A percentile compares a stretch with the other conserved stretches of the same genome.
These are phyloP conservation scores for Evansstolkia leycettana DNA, from an alignment of 495 filamentous ascomycete species.

Conservation along the genomic window DNA sequence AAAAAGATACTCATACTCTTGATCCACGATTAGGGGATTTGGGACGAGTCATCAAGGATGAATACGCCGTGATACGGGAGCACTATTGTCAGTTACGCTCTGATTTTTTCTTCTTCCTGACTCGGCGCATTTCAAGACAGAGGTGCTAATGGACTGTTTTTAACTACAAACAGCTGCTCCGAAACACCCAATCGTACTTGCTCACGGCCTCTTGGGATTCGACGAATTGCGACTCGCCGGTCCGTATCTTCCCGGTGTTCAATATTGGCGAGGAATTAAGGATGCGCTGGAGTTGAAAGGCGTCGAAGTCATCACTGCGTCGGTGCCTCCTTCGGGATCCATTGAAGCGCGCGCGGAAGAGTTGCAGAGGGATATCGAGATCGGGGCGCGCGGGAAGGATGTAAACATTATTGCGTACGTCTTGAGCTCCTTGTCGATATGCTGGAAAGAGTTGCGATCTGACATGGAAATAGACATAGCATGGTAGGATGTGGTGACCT, in stretches of 20 bases:
- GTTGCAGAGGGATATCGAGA: constrained; percentile 50
- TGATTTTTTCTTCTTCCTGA: neutral
- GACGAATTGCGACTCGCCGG: constrained; percentile 68
- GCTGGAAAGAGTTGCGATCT: constrained; percentile 5
- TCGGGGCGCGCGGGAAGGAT: constrained; percentile 53
- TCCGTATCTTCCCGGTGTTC: constrained; percentile 57
- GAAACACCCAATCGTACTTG: constrained; percentile 66
- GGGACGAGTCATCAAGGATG: constrained; percentile 60
- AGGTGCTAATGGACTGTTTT: too few species aligned
- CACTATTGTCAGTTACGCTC: constrained; percentile 50
- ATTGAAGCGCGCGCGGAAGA: constrained; percentile 67
- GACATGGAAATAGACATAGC: constrained; percentile 42
- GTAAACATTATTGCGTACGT: constrained; percentile 84
- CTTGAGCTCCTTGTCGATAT: constrained; percentile 8
- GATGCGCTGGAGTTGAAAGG: constrained; percentile 62
- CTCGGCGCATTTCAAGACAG: neutral
- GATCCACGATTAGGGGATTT: constrained; percentile 52
- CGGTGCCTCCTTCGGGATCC: constrained; percentile 65
- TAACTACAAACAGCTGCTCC: constrained; percentile 35
- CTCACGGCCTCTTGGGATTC: constrained; percentile 88
- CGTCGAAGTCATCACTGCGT: constrained; percentile 67
- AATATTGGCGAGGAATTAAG: constrained; percentile 87
- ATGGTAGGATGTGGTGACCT: constrained; percentile 41
- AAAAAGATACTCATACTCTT: constrained; percentile 7
- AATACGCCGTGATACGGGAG: constrained; percentile 60